Percentiles rank a stretch among this genome's conserved stretches.
These are phyloP conservation scores for Pseudogymnoascus verrucosus DNA, from an alignment of 2,329 filamentous ascomycete genomes.

Conservation along the genomic window DNA sequence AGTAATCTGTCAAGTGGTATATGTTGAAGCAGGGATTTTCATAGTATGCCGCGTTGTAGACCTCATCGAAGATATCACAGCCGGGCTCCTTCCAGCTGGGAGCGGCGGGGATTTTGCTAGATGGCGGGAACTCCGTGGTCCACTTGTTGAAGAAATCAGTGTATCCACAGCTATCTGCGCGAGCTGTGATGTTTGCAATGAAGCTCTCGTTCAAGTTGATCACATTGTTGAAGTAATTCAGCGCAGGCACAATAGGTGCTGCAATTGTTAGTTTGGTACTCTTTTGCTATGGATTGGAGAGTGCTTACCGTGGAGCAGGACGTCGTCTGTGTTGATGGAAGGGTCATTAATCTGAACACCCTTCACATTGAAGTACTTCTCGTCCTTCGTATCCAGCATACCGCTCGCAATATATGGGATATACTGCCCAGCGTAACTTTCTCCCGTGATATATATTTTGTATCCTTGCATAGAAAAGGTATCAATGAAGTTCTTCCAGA, in stretches of 20 bases:
- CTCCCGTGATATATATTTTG: slow-evolving; percentile 57
- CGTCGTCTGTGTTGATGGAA: slow-evolving; percentile 33
- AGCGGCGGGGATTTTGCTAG: slow-evolving; percentile 41
- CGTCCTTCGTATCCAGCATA: slow-evolving; percentile 42
- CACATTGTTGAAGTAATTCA: slow-evolving; percentile 41
- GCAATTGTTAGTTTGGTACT: slow-evolving; percentile 9
- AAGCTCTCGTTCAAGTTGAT: slow-evolving; percentile 47
- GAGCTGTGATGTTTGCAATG: slow-evolving; percentile 36
- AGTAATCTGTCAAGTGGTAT: slow-evolving; percentile 50
- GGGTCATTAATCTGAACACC: slow-evolving; percentile 56
- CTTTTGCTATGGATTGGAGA: background rate
- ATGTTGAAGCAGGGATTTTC: slow-evolving; percentile 61
- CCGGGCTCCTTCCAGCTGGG: slow-evolving; percentile 14
- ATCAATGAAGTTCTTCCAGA: slow-evolving; percentile 55
- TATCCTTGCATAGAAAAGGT: slow-evolving; percentile 47
- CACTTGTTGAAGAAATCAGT: slow-evolving; percentile 39
- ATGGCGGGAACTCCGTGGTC: slow-evolving; percentile 49
- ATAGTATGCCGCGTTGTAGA: slow-evolving; percentile 37
- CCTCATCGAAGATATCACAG: slow-evolving; percentile 33
- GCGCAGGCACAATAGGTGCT: slow-evolving; percentile 39
- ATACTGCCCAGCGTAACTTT: slow-evolving; percentile 49
- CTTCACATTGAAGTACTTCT: slow-evolving; percentile 49
- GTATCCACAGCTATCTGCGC: slow-evolving; percentile 43
- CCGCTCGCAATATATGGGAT: slow-evolving; percentile 41
- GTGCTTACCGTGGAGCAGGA: slow-evolving; percentile 16